phyloP scores from a whole-genome alignment of 257 asterid genomes.

The Euphrasia confusa region DNA sequence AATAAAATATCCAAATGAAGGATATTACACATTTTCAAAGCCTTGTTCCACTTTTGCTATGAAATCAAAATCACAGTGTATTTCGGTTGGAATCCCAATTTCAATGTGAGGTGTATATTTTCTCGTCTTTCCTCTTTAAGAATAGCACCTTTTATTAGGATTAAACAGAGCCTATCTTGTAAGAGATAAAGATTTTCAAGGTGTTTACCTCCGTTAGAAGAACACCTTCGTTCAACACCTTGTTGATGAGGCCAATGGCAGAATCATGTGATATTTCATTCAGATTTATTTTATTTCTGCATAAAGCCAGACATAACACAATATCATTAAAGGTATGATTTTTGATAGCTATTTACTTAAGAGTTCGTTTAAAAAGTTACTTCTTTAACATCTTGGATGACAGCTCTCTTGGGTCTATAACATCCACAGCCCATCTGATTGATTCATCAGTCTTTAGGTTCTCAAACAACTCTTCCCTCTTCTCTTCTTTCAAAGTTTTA shows the following conservation, averaged over 20 bases:
- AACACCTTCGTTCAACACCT: slow-evolving; percentile 68
- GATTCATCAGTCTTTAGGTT: slow-evolving; percentile 70
- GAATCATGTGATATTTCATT: slow-evolving; percentile 94
- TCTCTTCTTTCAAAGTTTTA: slow-evolving; percentile 86
- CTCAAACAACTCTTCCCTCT: slow-evolving; percentile 92
- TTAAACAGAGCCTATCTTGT: slow-evolving; percentile 13
- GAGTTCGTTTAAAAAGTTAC: slow-evolving; percentile 37
- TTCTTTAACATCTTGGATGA: slow-evolving; percentile 89
- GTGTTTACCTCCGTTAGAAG: slow-evolving; percentile 77
- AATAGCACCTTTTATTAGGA: neutral
- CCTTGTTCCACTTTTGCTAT: neutral
- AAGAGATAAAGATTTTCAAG: slow-evolving; percentile 14
- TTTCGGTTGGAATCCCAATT: neutral
- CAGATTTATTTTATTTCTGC: slow-evolving; percentile 81
- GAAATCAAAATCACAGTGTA: slow-evolving; percentile 15
- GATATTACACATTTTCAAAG: slow-evolving; percentile 2
- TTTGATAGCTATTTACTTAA: slow-evolving; percentile 7
- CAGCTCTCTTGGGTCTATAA: slow-evolving; percentile 88
- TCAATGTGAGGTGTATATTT: neutral
- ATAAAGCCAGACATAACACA: slow-evolving; percentile 21
- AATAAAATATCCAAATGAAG: neutral
- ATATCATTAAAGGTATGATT: slow-evolving; percentile 13
- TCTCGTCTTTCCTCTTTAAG: too few species aligned
- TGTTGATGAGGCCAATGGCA: slow-evolving; percentile 80
- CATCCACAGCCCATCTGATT: slow-evolving; percentile 94